These are phyloP conservation scores for Solanum sejunctum DNA, from an alignment of 257 asterid genomes.

Conservation along the genomic window DNA sequence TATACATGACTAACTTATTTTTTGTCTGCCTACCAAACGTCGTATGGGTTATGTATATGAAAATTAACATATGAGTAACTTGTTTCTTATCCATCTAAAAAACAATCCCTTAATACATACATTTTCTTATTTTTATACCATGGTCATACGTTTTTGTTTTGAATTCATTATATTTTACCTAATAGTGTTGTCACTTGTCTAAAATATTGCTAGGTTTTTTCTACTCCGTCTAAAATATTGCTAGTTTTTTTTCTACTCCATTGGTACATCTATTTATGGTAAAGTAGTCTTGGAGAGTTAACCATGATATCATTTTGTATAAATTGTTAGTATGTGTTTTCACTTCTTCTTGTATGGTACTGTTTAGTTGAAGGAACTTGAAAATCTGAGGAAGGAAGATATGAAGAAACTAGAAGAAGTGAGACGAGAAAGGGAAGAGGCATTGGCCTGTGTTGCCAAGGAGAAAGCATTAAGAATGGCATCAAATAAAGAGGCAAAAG, in stretches of 20 bases:
- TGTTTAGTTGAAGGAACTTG: neutral
- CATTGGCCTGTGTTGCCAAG: neutral
- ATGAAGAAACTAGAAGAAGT: neutral
- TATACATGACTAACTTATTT: too few species aligned
- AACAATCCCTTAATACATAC: neutral
- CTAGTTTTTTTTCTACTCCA: neutral
- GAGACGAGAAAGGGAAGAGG: neutral
- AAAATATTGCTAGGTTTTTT: neutral
- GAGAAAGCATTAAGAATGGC: neutral
- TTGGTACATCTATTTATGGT: neutral
- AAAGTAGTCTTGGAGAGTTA: neutral
- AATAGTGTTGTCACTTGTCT: neutral
- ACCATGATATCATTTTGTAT: neutral
- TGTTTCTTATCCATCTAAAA: too few species aligned
- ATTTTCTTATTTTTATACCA: neutral
- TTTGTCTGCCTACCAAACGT: too few species aligned
- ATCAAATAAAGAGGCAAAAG: neutral
- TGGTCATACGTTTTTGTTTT: neutral
- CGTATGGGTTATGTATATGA: too few species aligned
- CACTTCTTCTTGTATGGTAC: neutral
- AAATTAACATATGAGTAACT: too few species aligned
- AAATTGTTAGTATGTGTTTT: neutral
- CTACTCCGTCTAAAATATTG: neutral
- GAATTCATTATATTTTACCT: neutral
- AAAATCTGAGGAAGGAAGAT: neutral